Percentiles rank a stretch among this genome's conserved stretches.
Conservation (phyloP, 495 filamentous ascomycete species). For the Cudoniella acicularis region DNA sequence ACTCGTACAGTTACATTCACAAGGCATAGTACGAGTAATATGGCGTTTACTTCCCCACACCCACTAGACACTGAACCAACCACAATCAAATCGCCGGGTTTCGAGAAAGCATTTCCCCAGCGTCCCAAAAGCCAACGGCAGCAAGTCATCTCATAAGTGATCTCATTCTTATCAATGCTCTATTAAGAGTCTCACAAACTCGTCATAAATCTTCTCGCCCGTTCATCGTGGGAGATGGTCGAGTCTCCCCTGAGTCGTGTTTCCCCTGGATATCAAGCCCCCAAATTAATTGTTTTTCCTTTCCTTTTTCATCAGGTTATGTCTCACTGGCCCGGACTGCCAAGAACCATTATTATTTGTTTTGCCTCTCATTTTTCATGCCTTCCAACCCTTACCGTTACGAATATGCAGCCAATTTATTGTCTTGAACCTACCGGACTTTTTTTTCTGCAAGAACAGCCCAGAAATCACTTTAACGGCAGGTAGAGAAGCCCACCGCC, state of each 20-base stretch:
- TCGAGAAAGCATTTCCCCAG: no score
- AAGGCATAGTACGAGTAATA: no score
- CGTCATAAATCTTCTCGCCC: background rate
- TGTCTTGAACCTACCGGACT: background rate
- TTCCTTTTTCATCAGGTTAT: background rate
- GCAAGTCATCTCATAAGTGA: background rate
- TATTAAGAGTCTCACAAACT: background rate
- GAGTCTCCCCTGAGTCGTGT: background rate
- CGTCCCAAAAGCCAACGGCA: no score
- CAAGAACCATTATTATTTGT: background rate
- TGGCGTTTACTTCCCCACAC: no score
- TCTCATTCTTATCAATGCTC: background rate
- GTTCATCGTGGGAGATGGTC: background rate
- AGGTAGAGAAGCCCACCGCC: background rate
- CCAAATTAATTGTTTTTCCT: background rate
- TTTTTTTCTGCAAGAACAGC: background rate
- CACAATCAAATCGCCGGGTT: background rate
- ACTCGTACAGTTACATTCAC: no score
- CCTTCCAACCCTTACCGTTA: background rate
- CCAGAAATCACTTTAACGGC: background rate
- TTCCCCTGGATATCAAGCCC: background rate
- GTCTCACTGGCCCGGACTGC: background rate
- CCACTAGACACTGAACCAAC: no score
- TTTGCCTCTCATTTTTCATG: background rate
- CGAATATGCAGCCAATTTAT: no score